Conservation (phyloP, 176 grass and related monocot species). For the Zizania latifolia region DNA sequence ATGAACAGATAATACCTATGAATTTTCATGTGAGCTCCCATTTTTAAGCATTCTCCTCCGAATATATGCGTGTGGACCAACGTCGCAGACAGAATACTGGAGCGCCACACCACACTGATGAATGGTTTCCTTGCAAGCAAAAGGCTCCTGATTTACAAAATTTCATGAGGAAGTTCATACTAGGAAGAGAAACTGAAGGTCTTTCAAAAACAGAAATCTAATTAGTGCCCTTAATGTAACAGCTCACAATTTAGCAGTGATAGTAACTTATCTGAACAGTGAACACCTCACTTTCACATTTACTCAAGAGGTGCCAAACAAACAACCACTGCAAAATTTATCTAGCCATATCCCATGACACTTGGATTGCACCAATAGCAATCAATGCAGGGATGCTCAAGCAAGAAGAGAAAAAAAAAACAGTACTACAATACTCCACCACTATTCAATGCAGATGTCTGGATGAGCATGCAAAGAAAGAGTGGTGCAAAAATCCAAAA, state of each 20-base stretch:
- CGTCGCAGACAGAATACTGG: not conserved
- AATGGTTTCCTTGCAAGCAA: not conserved
- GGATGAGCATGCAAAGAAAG: conserved; percentile 10
- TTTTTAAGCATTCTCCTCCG: conserved; percentile 22
- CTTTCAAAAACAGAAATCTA: not conserved
- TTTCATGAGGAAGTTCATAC: not conserved
- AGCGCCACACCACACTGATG: not conserved
- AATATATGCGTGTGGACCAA: conserved; percentile 2
- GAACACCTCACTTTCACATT: not conserved
- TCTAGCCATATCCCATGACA: not conserved
- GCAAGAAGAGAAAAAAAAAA: not conserved
- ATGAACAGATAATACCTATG: too few relatives aligned
- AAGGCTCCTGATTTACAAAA: not conserved
- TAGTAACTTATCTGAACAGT: not conserved
- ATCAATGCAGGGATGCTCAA: conserved; percentile 9
- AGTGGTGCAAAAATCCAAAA: conserved; percentile 21
- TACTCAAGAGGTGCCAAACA: conserved; percentile 24
- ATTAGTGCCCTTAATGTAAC: not conserved
- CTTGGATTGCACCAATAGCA: conserved; percentile 6
- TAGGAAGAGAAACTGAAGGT: not conserved
- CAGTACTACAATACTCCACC: too few relatives aligned
- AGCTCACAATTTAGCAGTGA: not conserved
- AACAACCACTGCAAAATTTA: not conserved
- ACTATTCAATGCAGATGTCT: too few relatives aligned
- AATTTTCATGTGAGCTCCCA: not conserved